phyloP scores from a whole-genome alignment of 2,329 filamentous ascomycete genomes.

The Corniculantispora saksenae region DNA sequence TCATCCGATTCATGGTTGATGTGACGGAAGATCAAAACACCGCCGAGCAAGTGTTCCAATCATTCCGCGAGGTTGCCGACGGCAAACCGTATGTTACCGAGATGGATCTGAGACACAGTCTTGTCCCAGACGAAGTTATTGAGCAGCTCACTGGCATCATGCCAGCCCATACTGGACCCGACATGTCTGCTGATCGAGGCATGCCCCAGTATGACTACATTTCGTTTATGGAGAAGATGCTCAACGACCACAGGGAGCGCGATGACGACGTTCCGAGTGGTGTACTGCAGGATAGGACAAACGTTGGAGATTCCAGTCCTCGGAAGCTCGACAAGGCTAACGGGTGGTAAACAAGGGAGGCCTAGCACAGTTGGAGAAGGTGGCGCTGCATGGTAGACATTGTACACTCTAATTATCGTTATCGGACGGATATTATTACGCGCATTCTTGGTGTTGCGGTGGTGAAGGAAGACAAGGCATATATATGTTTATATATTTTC shows the following conservation, averaged over 20 bases:
- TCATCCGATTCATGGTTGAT: constrained; percentile 99
- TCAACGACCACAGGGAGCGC: constrained; percentile 42
- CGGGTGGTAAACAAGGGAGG: constrained; percentile 26
- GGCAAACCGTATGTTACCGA: constrained; percentile 99
- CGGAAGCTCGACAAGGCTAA: constrained; percentile 37
- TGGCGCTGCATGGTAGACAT: not conserved
- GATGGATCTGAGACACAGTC: constrained; percentile 89
- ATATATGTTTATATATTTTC: constrained; percentile 4
- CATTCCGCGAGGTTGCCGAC: constrained; percentile 94
- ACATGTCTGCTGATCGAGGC: constrained; percentile 81
- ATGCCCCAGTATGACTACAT: constrained; percentile 94
- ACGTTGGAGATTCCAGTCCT: constrained; percentile 35
- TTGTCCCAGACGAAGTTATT: constrained; percentile 96
- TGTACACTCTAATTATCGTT: constrained; percentile 14
- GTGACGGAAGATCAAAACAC: constrained; percentile 99
- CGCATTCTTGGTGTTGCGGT: constrained; percentile 16
- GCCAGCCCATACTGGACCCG: constrained; percentile 79
- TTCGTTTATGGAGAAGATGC: constrained; percentile 90
- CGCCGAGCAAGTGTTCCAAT: constrained; percentile 97
- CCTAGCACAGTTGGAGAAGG: not conserved
- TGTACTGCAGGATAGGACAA: constrained; percentile 38
- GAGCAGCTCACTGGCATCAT: constrained; percentile 88
- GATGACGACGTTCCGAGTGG: constrained; percentile 30
- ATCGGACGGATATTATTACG: constrained; percentile 13
- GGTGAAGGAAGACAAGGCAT: constrained; percentile 7